A percentile compares a stretch with the other conserved stretches of the same genome.
Conservation (phyloP, 306 rosid genomes). For the Mucuna pruriens region DNA sequence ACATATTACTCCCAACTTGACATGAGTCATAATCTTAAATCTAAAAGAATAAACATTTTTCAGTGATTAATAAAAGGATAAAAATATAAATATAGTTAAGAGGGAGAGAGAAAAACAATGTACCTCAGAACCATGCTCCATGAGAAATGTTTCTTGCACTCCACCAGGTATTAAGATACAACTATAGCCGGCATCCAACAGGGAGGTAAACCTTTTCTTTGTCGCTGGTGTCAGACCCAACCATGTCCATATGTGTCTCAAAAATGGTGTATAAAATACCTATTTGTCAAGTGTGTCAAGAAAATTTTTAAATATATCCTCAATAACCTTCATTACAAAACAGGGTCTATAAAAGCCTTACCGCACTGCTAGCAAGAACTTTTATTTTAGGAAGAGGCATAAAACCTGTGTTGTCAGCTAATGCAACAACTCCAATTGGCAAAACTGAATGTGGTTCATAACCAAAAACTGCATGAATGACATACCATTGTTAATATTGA, state of each 20-base stretch:
- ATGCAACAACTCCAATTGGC: conserved; percentile 85
- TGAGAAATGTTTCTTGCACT: conserved; percentile 84
- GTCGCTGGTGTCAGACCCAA: conserved; percentile 81
- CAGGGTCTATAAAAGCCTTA: conserved; percentile 54
- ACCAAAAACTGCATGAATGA: conserved; percentile 70
- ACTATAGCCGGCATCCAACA: conserved; percentile 74
- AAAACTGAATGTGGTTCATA: conserved; percentile 97
- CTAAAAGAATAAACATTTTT: conserved; percentile 19
- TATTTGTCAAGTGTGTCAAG: conserved; percentile 39
- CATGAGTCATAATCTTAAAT: not conserved
- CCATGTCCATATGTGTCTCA: conserved; percentile 99
- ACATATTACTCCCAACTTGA: conserved; percentile 19
- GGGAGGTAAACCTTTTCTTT: conserved; percentile 69
- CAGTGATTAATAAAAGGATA: conserved; percentile 17
- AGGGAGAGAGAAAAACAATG: not conserved
- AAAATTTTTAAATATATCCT: conserved; percentile 24
- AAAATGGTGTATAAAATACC: conserved; percentile 90
- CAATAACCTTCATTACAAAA: conserved; percentile 12
- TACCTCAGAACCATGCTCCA: conserved; percentile 88
- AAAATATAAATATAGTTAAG: not conserved
- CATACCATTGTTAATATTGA: not conserved
- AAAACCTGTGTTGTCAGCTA: conserved; percentile 85
- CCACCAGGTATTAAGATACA: conserved; percentile 95
- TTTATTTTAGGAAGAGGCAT: conserved; percentile 89
- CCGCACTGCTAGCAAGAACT: conserved; percentile 96